phyloP scores from a whole-genome alignment of 225 moss, liverwort and hornwort species.

The Straminergon stramineum region DNA sequence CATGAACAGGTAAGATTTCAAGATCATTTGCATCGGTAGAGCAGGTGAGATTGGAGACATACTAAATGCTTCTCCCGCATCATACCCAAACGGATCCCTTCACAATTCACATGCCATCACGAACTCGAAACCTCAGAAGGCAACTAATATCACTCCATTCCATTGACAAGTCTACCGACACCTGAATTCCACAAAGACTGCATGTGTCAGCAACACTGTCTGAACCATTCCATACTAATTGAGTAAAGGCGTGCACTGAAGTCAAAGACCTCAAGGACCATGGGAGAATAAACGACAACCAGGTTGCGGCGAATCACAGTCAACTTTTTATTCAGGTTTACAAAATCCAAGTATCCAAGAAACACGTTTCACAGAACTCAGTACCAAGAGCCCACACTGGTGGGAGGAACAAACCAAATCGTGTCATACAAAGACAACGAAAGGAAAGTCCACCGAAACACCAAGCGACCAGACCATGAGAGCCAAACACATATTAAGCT shows the following conservation, averaged over 20 bases:
- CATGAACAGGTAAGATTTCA: no score
- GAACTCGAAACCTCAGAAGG: no score
- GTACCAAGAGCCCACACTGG: background rate
- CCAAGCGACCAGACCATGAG: constrained; percentile 12
- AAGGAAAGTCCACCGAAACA: background rate
- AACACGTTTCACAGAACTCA: constrained; percentile 7
- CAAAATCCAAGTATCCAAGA: constrained; percentile 28
- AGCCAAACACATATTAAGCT: constrained; percentile 43
- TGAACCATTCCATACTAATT: rapidly evolving
- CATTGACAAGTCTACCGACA: background rate
- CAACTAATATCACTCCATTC: rapidly evolving
- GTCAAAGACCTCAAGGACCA: background rate
- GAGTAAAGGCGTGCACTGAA: rapidly evolving
- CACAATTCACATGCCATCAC: no score
- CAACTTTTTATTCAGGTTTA: constrained; percentile 13
- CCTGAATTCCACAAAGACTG: rapidly evolving
- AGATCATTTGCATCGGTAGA: no score
- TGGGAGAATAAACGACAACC: no score
- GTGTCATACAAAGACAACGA: background rate
- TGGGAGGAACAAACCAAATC: rapidly evolving
- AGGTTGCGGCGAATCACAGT: background rate
- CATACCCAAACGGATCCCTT: no score
- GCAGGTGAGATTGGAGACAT: no score
- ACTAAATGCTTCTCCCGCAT: no score
- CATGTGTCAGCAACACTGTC: rapidly evolving